Percentiles rank a stretch among this genome's conserved stretches.
These are phyloP conservation scores for Colletotrichum neosansevieriae DNA, from an alignment of 2,329 filamentous ascomycete genomes.

Conservation along the genomic window DNA sequence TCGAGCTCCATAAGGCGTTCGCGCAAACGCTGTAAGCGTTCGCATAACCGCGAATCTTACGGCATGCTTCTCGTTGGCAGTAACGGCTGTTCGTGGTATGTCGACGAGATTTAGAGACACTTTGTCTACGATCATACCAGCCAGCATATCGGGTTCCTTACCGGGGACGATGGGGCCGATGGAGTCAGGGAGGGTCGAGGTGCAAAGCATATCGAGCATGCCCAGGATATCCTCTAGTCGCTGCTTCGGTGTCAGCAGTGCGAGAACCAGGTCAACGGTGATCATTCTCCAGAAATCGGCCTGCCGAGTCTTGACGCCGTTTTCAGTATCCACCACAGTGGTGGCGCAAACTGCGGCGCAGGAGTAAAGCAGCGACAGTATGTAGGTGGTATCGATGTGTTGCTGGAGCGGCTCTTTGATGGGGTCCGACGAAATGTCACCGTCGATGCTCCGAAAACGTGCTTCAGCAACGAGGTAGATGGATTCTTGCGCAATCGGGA, in stretches of 20 bases:
- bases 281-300: conserved; percentile 75
- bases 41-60: conserved; percentile 62
- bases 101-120: conserved; percentile 74
- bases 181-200: conserved; percentile 71
- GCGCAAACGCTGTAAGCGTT: conserved; percentile 70
- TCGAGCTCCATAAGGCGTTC: conserved; percentile 70
- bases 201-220: conserved; percentile 75
- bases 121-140: conserved; percentile 67
- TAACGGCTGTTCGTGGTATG: conserved; percentile 58
- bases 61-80: conserved; percentile 54
- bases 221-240: conserved; percentile 71
- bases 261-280: conserved; percentile 73
- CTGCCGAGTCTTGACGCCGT: conserved; percentile 48
- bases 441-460: conserved; percentile 62
- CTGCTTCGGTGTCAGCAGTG: conserved; percentile 77
- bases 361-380: conserved; percentile 75
- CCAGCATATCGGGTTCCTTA: conserved; percentile 57
- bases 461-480: conserved; percentile 70
- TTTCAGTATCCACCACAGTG: conserved; percentile 48
- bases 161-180: conserved; percentile 73
- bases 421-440: conserved; percentile 56
- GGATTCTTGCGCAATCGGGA: conserved; percentile 69
- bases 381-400: conserved; percentile 72
- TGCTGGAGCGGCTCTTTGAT: conserved; percentile 53
- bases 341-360: conserved; percentile 71